Evolutionary conservation across 306 rosid species (phyloP).

Genomic region (peach (Prunus persica)): DNA sequence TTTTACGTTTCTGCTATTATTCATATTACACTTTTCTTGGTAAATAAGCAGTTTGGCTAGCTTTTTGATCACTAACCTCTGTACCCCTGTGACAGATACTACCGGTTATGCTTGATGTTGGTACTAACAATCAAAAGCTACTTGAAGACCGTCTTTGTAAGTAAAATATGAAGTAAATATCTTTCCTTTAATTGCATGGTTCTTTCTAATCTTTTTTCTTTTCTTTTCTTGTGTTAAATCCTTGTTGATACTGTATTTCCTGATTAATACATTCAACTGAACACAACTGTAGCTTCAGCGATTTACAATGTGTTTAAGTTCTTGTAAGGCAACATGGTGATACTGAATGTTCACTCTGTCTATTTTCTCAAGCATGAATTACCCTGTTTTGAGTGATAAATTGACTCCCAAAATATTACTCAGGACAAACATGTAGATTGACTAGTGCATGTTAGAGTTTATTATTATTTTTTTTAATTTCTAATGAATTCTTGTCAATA

Average conservation of each 20-base stretch:
- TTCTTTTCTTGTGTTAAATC: neutral
- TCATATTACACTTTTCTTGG: conserved; percentile 6
- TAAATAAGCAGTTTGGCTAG: conserved; percentile 10
- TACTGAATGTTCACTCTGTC: neutral
- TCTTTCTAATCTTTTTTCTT: conserved; percentile 9
- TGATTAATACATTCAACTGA: neutral
- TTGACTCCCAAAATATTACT: neutral
- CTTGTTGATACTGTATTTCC: neutral
- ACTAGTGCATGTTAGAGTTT: neutral
- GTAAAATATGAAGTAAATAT: conserved; percentile 29
- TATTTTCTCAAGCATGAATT: neutral
- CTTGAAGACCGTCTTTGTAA: conserved; percentile 91
- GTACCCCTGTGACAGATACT: conserved; percentile 62
- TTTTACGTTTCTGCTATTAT: neutral
- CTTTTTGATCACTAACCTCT: conserved; percentile 25
- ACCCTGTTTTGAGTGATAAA: neutral
- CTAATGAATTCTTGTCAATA: neutral
- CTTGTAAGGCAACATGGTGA: neutral
- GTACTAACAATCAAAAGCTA: conserved; percentile 90
- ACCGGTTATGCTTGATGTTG: conserved; percentile 97
- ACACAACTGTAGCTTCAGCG: neutral
- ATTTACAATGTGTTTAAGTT: neutral
- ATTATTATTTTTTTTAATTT: neutral
- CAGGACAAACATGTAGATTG: neutral
- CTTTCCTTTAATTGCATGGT: neutral